Evolutionary conservation across 768 basidiomycete species (phyloP).

Genomic region (Suillus discolor): DNA sequence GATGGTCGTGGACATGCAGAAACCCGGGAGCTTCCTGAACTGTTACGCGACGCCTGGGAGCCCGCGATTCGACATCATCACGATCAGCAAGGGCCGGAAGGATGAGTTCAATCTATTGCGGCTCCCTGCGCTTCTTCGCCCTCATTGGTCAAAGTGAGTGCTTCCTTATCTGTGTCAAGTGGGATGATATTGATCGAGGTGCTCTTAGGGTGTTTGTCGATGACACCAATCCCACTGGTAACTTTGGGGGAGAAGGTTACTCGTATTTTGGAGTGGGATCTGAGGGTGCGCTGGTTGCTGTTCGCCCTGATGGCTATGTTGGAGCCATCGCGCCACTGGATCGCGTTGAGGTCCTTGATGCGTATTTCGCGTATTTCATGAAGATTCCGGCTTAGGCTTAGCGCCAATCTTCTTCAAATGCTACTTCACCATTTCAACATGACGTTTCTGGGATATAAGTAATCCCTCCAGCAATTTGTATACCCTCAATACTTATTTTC

Average conservation of each 20-base stretch:
- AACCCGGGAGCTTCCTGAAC: conserved; percentile 26
- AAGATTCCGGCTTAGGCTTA: background rate
- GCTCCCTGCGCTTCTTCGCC: conserved; percentile 34
- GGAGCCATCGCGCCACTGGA: conserved; percentile 55
- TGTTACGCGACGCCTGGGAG: conserved; percentile 24
- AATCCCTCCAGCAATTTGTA: too few relatives aligned
- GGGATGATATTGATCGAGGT: background rate
- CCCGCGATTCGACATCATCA: conserved; percentile 32
- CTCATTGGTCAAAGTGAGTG: conserved; percentile 47
- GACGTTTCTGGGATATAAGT: too few relatives aligned
- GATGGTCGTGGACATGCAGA: conserved; percentile 30
- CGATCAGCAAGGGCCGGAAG: conserved; percentile 34
- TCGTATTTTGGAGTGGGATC: conserved; percentile 46
- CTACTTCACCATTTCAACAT: too few relatives aligned
- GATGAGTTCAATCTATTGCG: conserved; percentile 30
- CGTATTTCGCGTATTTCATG: conserved; percentile 51
- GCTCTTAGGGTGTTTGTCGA: conserved; percentile 58
- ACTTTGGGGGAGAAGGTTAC: conserved; percentile 57
- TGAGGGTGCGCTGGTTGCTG: conserved; percentile 30
- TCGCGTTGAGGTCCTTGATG: conserved; percentile 35
- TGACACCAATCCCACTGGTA: conserved; percentile 47
- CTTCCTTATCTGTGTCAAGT: background rate
- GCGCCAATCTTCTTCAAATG: too few relatives aligned
- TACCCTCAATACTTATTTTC: too few relatives aligned
- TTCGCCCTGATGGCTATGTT: conserved; percentile 54